Evolutionary conservation across 2,329 filamentous ascomycete genomes (phyloP).

Genomic region (Sphaerulina populicola): DNA sequence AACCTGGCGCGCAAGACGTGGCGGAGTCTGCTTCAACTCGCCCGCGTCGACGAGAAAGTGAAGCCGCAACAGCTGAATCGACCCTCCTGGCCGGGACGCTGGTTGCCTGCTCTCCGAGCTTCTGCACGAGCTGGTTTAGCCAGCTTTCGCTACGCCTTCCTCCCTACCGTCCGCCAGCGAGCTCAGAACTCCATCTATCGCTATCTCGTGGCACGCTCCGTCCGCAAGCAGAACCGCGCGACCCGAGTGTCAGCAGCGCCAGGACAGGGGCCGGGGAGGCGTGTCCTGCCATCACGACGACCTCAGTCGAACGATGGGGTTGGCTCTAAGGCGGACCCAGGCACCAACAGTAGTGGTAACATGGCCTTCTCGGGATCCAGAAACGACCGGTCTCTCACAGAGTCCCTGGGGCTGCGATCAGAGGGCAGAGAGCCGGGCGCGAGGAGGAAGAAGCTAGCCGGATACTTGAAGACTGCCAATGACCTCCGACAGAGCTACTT

Average conservation of each 20-base stretch:
- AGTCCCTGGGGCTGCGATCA: conserved; percentile 29
- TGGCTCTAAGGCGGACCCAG: conserved; percentile 1
- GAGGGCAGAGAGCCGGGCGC: conserved; percentile 54
- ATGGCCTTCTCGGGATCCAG: conserved; percentile 29
- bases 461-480: conserved; percentile 62
- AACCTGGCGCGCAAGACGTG: conserved; percentile 27
- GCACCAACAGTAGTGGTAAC: conserved; percentile 20
- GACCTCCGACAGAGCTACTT: conserved; percentile 60
- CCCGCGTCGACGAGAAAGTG: conserved; percentile 10
- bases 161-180: conserved; percentile 61
- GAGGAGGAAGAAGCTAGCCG: conserved; percentile 69
- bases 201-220: conserved; percentile 29
- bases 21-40: conserved; percentile 21
- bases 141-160: conserved; percentile 63
- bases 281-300: background rate
- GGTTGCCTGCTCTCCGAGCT: conserved; percentile 49
- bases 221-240: conserved; percentile 23
- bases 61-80: background rate
- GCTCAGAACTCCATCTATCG: conserved; percentile 67
- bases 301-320: conserved; percentile 29
- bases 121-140: conserved; percentile 59
- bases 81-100: conserved; percentile 2
- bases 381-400: conserved; percentile 31
- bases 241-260: conserved; percentile 12
- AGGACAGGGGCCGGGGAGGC: conserved; percentile 3